phyloP scores from a whole-genome alignment of 768 basidiomycete species.

The Trametes cinnabarina region DNA sequence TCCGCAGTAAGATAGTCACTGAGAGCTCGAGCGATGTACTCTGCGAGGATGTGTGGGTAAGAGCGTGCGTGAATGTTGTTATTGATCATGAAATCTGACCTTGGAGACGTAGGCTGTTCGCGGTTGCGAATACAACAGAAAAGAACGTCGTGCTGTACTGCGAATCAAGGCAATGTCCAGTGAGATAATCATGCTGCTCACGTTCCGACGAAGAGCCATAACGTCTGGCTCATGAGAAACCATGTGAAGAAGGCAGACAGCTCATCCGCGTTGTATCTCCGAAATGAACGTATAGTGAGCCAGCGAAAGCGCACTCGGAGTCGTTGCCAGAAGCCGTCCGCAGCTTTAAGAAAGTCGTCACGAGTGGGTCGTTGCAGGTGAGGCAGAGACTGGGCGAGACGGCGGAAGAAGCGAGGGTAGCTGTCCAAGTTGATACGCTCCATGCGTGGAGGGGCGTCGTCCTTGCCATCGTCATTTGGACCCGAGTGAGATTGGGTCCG shows the following conservation, averaged over 20 bases:
- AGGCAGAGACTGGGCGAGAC: slow-evolving; percentile 76
- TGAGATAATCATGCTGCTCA: slow-evolving; percentile 39
- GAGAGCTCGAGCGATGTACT: slow-evolving; percentile 81
- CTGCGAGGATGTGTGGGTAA: slow-evolving; percentile 37
- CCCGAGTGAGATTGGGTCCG: background rate
- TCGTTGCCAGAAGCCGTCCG: slow-evolving; percentile 89
- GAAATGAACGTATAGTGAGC: slow-evolving; percentile 93
- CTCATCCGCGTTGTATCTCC: slow-evolving; percentile 94
- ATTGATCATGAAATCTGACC: too few relatives aligned
- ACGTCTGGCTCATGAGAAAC: slow-evolving; percentile 92
- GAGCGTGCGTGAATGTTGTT: too few relatives aligned
- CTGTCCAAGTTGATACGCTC: slow-evolving; percentile 44
- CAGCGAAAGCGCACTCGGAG: slow-evolving; percentile 92
- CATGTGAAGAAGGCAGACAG: slow-evolving; percentile 94
- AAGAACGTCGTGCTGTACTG: slow-evolving; percentile 83
- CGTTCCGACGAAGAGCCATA: slow-evolving; percentile 96
- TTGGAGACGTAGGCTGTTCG: slow-evolving; percentile 85
- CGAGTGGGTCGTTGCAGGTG: slow-evolving; percentile 77
- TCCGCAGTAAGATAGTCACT: slow-evolving; percentile 92
- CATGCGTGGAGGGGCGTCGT: background rate
- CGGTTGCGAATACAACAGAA: slow-evolving; percentile 85
- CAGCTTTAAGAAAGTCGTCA: slow-evolving; percentile 84
- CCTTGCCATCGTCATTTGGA: background rate
- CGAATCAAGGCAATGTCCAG: background rate
- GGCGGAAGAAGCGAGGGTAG: slow-evolving; percentile 78